Evolutionary conservation across 2,329 filamentous ascomycete genomes (phyloP), one percentile per base, ranked within the genome.

Genomic region (Aureobasidium melanogenum): DNA sequence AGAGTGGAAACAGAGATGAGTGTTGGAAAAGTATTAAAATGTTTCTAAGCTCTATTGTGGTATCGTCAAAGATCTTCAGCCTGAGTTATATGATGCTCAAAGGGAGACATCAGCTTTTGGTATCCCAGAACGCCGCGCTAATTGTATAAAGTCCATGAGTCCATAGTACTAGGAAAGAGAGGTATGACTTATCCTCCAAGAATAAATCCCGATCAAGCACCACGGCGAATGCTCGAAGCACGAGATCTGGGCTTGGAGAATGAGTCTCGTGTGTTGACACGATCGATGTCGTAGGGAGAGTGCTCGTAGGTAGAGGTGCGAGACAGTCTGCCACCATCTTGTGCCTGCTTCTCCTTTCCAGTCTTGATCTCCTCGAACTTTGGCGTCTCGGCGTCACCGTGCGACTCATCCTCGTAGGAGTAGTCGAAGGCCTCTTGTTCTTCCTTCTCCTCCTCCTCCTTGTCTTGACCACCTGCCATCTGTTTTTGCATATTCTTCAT

Each of bases 261-360:
- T 62, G 73, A 77, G 59, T 80, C 77, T 61, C 73, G 68, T 30
- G 78, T 80, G 63, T 80, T 72, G 15, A 79, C 74, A 1, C 77
- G 73, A 63, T 80, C 78, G 43, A 80, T 74, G 59, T 79, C 77
- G 64, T 76, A 80, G 5, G 78, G 78, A 64, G 75, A 79, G 39
- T 59, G 62, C n/a, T 76, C 72, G 48, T 78, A 74, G 55, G 63
- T 66, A 30, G 64, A 68, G 28, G 63, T 66, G 48, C 69, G 59
- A n/a, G 59, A 61, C 2, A 61, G 24, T 38, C 41, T 52, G 48
- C 38, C 59, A 17, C 50, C 48, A n/a, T 28, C 48, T 1, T n/a
- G 28, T 46, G 17, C 39, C 17, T 44, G 28, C 48, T 32, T 71
- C 70, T 51, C 57, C 5, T 46, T 28, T 28, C 41, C 54, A 0